phyloP scores from a whole-genome alignment of 805 yeast genomes.

The Yamadazyma laniorum region DNA sequence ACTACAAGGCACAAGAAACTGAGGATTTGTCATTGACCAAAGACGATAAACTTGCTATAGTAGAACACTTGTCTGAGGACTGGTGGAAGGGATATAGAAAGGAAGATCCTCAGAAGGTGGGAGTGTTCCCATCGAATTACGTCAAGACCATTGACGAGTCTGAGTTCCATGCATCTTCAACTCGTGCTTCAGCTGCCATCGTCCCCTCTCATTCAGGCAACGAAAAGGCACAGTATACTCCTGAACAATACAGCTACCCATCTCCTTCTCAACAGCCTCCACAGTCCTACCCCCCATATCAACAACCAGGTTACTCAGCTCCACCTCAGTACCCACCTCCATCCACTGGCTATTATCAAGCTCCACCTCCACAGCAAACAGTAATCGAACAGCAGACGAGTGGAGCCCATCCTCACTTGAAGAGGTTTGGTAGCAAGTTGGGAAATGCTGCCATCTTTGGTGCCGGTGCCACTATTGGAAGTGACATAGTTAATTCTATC shows the following conservation, averaged over 20 bases:
- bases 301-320: conserved; percentile 9
- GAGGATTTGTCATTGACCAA: conserved; percentile 65
- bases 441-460: conserved; percentile 95
- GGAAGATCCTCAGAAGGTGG: conserved; percentile 44
- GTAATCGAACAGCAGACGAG: conserved; percentile 21
- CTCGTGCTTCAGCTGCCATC: conserved; percentile 1
- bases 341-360: conserved; percentile 21
- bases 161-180: conserved; percentile 18
- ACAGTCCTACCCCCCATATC: conserved; percentile 18
- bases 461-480: conserved; percentile 94
- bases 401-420: conserved; percentile 35
- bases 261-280: conserved; percentile 1
- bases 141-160: conserved; percentile 47
- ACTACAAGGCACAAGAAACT: conserved; percentile 67
- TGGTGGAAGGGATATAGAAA: conserved; percentile 84
- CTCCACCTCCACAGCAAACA: conserved; percentile 25
- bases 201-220: conserved; percentile 8
- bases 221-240: conserved; percentile 2
- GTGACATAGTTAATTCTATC: conserved; percentile 73
- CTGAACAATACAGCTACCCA: conserved; percentile 3
- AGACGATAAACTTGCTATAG: conserved; percentile 69
- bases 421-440: conserved; percentile 72
- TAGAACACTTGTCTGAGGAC: conserved; percentile 73
- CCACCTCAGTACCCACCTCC: conserved; percentile 18
- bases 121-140: conserved; percentile 90